Base-by-base conservation (phyloP, 2,329 filamentous ascomycete genomes). In the Xylaria sp. region DNA sequence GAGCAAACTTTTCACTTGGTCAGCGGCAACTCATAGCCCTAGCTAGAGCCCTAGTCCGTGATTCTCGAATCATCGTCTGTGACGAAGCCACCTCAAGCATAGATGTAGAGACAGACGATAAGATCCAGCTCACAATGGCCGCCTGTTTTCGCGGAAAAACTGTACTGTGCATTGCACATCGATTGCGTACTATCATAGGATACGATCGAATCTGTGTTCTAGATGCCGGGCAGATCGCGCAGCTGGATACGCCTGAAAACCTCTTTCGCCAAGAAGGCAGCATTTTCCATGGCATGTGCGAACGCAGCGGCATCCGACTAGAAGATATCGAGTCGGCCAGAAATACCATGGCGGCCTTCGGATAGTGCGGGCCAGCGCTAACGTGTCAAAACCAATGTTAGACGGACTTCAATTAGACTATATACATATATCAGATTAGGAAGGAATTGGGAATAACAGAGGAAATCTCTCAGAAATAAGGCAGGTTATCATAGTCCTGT, bases 21-120 rank as follows among this genome's bases (percentile, higher is more conserved):
- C 95, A 97, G 82, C 89, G 96, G 4, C 95, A 98, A 80, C 88
- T 98, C 59, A 97, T 97, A 92, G 95, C 95, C 0, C 86, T 98
- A 0, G 94, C 94, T 0, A 90, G 95, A 0, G 95, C 95, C 0
- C 88, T 98, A 2, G 94, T 98, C 4, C 89, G 95, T 42, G 89
- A 90, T 51, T 92, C 90, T 0, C 93, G 92, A 74, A 97, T 98
- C 80, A 97, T 98, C 75, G 90, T 98, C 57, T 97, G 94, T 80
- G 96, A 98, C 82, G 95, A 98, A 81, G 95, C 95, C 0, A 98
- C 95, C 0, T 93, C 91, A 0, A 92, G 89, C 0, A 94, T 98
- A 10, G 94, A 98, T 80, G 95, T 97, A 84, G 95, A 97, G 77
- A 97, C 95, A 2, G 96, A 98, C 78, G 91, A 93, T 80, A 97